phyloP scores from a whole-genome alignment of 2,329 filamentous ascomycete species.

The Pseudogymnoascus sp. region DNA sequence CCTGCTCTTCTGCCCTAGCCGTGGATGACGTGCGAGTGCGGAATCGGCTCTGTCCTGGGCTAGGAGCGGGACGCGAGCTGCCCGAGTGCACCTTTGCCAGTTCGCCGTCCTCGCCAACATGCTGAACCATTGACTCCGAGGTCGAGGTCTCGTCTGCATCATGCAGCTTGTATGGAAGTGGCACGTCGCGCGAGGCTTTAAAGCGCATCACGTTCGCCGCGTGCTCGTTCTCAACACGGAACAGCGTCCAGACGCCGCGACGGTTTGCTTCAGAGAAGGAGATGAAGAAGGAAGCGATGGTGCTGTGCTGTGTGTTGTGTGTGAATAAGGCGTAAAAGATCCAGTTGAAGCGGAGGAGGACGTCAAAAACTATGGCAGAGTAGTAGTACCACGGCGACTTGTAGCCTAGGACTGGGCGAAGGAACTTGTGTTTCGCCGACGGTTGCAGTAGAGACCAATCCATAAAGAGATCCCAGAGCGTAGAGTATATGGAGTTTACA shows the following conservation, averaged over 20 bases:
- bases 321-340: constrained; percentile 60
- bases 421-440: constrained; percentile 56
- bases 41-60: constrained; percentile 35
- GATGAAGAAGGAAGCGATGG: constrained; percentile 72
- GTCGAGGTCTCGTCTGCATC: constrained; percentile 25
- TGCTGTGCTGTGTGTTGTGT: constrained; percentile 72
- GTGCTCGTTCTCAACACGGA: constrained; percentile 97
- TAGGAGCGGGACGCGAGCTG: constrained; percentile 26
- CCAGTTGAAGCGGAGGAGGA: constrained; percentile 86
- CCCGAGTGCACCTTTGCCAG: neutral
- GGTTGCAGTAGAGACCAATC: constrained; percentile 89
- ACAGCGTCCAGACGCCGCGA: constrained; percentile 81
- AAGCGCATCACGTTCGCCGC: constrained; percentile 86
- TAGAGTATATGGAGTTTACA: constrained; percentile 76
- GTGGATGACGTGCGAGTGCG: constrained; percentile 21
- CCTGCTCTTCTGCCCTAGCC: neutral
- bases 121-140: neutral
- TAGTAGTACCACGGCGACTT: constrained; percentile 82
- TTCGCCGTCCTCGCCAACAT: neutral
- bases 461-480: constrained; percentile 92
- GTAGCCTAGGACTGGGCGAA: constrained; percentile 74
- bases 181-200: constrained; percentile 81
- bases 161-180: constrained; percentile 66
- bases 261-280: constrained; percentile 73
- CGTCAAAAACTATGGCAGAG: constrained; percentile 71